These are phyloP conservation scores for Pseudohyphozyma bogoriensis DNA, from an alignment of 768 basidiomycete species.

Conservation along the genomic window DNA sequence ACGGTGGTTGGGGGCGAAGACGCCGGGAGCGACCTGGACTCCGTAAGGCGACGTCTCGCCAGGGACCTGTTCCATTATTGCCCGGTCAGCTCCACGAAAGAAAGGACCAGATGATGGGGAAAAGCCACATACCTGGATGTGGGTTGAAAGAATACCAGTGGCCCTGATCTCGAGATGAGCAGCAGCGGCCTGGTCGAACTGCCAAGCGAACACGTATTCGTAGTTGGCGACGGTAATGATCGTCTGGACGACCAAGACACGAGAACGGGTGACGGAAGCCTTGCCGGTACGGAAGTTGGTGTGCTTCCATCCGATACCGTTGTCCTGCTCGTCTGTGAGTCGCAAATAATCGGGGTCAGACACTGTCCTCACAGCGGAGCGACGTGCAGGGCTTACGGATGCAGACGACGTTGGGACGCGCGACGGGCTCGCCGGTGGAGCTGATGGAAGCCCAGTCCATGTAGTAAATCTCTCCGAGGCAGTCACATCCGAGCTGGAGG, in stretches of 20 bases:
- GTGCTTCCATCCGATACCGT: slow-evolving; percentile 36
- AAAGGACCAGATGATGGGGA: not conserved
- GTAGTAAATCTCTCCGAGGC: slow-evolving; percentile 21
- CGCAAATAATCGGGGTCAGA: not conserved
- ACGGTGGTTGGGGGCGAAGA: slow-evolving; percentile 8
- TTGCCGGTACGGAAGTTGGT: slow-evolving; percentile 35
- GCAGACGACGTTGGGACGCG: slow-evolving; percentile 32
- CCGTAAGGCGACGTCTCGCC: slow-evolving; percentile 25
- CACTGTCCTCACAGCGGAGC: too few species aligned
- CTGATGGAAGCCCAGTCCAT: slow-evolving; percentile 26
- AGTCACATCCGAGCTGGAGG: slow-evolving; percentile 33
- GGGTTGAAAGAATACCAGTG: slow-evolving; percentile 34
- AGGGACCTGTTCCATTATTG: too few species aligned
- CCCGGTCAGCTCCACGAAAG: too few species aligned
- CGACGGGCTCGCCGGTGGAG: slow-evolving; percentile 15
- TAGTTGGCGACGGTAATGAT: slow-evolving; percentile 35
- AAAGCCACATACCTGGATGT: slow-evolving; percentile 15
- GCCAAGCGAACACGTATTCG: slow-evolving; percentile 8
- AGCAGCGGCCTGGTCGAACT: slow-evolving; percentile 33
- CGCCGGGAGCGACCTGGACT: not conserved
- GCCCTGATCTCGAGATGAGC: slow-evolving; percentile 35
- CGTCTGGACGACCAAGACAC: slow-evolving; percentile 34
- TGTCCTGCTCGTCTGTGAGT: slow-evolving; percentile 28
- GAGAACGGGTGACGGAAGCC: slow-evolving; percentile 30
- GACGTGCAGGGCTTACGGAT: slow-evolving; percentile 22